Percentiles rank a stretch among this genome's conserved stretches.
Conservation (phyloP, 805 yeast genomes). For the Zygoascus tannicola region DNA sequence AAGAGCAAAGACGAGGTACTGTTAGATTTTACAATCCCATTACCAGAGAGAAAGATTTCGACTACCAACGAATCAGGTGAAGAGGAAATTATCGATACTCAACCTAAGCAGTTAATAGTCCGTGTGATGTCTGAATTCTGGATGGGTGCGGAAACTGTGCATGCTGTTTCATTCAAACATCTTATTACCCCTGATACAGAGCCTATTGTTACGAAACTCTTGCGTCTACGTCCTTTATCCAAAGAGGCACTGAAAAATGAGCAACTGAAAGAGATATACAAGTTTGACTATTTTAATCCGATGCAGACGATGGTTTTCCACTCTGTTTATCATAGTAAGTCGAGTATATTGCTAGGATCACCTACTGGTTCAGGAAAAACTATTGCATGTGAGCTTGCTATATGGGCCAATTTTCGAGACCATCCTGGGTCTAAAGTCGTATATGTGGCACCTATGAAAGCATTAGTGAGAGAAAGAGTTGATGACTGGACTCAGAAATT, state of each 20-base stretch:
- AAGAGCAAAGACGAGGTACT: constrained; percentile 47
- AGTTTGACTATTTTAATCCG: constrained; percentile 86
- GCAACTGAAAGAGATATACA: constrained; percentile 61
- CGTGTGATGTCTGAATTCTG: constrained; percentile 76
- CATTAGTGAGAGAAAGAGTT: constrained; percentile 73
- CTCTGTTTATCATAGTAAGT: constrained; percentile 67
- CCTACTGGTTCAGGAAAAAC: constrained; percentile 99
- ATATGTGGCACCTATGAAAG: constrained; percentile 86
- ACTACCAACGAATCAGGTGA: background rate
- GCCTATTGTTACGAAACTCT: constrained; percentile 70
- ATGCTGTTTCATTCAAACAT: constrained; percentile 80
- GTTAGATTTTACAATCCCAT: constrained; percentile 87
- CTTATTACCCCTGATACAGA: constrained; percentile 82
- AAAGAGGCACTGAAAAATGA: constrained; percentile 65
- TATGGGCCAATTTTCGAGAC: constrained; percentile 89
- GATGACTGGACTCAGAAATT: constrained; percentile 57
- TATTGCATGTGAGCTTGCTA: constrained; percentile 91
- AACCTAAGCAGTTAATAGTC: constrained; percentile 82
- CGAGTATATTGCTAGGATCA: constrained; percentile 86
- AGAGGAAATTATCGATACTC: constrained; percentile 42
- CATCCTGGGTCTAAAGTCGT: constrained; percentile 74
- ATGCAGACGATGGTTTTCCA: constrained; percentile 98
- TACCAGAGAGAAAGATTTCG: constrained; percentile 30
- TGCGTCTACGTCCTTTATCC: constrained; percentile 81
- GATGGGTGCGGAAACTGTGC: constrained; percentile 75